Conservation (phyloP, 2,329 filamentous ascomycete genomes). For the Arachnomyces sp. region DNA sequence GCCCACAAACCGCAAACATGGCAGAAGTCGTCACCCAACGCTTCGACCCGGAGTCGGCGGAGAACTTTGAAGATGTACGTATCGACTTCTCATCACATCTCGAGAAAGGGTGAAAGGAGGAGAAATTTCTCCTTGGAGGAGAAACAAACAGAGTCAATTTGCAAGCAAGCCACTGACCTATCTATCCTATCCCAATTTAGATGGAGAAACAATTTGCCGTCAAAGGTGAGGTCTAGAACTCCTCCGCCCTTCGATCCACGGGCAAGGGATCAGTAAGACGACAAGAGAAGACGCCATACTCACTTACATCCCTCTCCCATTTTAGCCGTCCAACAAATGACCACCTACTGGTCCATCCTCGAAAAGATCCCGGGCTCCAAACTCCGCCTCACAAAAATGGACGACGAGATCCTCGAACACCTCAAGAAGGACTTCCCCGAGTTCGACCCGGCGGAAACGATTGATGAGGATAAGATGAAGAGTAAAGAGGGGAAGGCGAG, state of each 20-base stretch:
- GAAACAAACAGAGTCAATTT: too few relatives aligned
- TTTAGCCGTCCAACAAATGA: slow-evolving; percentile 84
- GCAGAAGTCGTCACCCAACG: slow-evolving; percentile 18
- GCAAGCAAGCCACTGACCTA: too few relatives aligned
- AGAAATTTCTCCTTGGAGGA: too few relatives aligned
- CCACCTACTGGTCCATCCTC: slow-evolving; percentile 94
- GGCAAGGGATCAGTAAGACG: not conserved
- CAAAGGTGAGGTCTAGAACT: slow-evolving; percentile 55
- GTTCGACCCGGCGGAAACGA: slow-evolving; percentile 71
- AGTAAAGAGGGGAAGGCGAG: slow-evolving; percentile 88
- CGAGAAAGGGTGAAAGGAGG: too few relatives aligned
- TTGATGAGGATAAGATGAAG: slow-evolving; percentile 95
- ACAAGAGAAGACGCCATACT: not conserved
- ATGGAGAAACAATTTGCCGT: slow-evolving; percentile 99
- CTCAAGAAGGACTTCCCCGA: slow-evolving; percentile 85
- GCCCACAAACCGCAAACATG: slow-evolving; percentile 22
- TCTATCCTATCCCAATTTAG: too few relatives aligned
- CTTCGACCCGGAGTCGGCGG: slow-evolving; percentile 55
- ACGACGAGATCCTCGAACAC: slow-evolving; percentile 90
- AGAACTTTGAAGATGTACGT: slow-evolving; percentile 63
- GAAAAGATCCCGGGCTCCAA: slow-evolving; percentile 83
- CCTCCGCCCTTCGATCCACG: not conserved
- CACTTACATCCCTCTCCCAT: slow-evolving; percentile 14
- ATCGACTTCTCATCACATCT: slow-evolving; percentile 3
- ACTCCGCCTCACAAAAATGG: slow-evolving; percentile 83